These are phyloP conservation scores for Orbilia ellipsospora DNA, from an alignment of 2,329 filamentous ascomycete genomes.

Conservation along the genomic window DNA sequence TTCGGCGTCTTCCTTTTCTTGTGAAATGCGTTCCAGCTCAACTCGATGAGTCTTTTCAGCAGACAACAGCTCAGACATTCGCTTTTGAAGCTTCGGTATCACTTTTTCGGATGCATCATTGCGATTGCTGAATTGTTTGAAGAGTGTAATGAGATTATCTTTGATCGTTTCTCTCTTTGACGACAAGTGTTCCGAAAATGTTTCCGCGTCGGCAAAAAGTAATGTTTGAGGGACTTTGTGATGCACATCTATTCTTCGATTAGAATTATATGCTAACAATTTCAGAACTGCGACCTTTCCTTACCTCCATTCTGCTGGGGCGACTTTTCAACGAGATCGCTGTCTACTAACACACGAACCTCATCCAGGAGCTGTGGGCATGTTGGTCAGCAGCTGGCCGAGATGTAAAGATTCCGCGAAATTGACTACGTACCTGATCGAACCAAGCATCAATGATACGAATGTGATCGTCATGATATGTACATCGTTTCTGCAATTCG, in stretches of 20 bases:
- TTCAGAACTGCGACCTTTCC: constrained; percentile 57
- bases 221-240: constrained; percentile 62
- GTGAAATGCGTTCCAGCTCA: constrained; percentile 78
- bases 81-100: constrained; percentile 76
- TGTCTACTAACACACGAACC: constrained; percentile 68
- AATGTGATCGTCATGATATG: constrained; percentile 91
- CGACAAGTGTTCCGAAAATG: constrained; percentile 85
- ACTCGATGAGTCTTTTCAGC: constrained; percentile 83
- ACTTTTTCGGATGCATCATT: constrained; percentile 69
- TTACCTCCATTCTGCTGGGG: constrained; percentile 64
- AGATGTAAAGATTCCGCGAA: background rate
- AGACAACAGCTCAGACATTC: constrained; percentile 79
- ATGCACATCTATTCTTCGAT: constrained; percentile 17
- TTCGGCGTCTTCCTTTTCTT: constrained; percentile 85
- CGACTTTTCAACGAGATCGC: constrained; percentile 65
- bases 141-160: constrained; percentile 75
- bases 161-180: constrained; percentile 81
- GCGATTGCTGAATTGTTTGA: constrained; percentile 68
- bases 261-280: constrained; percentile 60
- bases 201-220: constrained; percentile 72
- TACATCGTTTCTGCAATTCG: constrained; percentile 79
- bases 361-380: constrained; percentile 71
- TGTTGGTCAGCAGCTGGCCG: background rate
- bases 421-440: constrained; percentile 73
- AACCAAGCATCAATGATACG: constrained; percentile 93